Evolutionary conservation across 805 yeast genomes (phyloP).

Genomic region (Suhomyces sp.): DNA sequence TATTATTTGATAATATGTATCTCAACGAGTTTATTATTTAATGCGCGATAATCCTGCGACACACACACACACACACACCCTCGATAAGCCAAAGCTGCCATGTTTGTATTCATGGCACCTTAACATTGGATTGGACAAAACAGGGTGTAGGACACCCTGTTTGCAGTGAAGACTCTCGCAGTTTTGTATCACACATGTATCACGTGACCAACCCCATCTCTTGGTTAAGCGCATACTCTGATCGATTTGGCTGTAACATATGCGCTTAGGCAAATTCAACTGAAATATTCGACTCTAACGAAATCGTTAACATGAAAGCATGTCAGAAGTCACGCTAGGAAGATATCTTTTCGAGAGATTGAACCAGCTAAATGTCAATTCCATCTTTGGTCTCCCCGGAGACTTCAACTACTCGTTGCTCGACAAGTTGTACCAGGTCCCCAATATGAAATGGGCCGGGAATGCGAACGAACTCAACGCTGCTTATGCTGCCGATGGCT

Average conservation of each 20-base stretch:
- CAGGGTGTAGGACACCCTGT: no score
- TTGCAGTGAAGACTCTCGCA: no score
- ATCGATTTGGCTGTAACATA: neutral
- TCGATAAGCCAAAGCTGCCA: no score
- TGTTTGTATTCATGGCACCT: no score
- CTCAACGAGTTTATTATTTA: no score
- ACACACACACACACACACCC: no score
- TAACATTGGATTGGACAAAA: no score
- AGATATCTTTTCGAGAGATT: constrained; percentile 33
- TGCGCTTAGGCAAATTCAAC: neutral
- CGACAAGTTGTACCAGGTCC: constrained; percentile 32
- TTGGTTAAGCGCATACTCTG: neutral
- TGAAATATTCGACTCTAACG: neutral
- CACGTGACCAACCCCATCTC: neutral
- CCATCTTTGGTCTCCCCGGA: constrained; percentile 35
- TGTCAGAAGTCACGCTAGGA: constrained; percentile 29
- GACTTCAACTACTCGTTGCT: constrained; percentile 33
- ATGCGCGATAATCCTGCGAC: no score
- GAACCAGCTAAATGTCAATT: constrained; percentile 26
- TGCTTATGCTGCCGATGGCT: constrained; percentile 26
- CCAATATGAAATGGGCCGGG: constrained; percentile 34
- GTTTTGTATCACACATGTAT: no score
- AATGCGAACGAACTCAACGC: constrained; percentile 34
- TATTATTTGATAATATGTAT: no score
- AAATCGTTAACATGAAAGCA: constrained; percentile 2